Conservation (phyloP, 768 basidiomycete genomes). For the Calocera cornea region DNA sequence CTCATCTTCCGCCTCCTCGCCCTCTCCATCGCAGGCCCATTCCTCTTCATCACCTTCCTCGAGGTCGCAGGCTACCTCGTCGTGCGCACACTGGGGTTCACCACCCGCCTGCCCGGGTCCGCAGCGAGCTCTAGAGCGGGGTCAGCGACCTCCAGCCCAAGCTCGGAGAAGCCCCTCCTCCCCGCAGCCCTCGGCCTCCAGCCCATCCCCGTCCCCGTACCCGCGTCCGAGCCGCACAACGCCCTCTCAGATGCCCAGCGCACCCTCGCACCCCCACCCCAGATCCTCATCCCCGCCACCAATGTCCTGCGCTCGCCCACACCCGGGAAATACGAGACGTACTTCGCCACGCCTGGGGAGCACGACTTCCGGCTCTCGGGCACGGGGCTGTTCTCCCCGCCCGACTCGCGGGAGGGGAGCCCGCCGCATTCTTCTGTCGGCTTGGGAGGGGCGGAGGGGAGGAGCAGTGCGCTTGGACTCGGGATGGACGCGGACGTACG, state of each 20-base stretch:
- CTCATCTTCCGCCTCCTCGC: constrained; percentile 1
- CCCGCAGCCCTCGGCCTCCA: neutral
- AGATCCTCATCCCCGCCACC: neutral
- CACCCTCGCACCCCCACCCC: neutral
- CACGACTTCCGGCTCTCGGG: neutral
- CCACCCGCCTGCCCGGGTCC: neutral
- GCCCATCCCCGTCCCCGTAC: neutral
- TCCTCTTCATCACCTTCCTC: neutral
- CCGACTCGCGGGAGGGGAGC: neutral
- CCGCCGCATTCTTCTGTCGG: neutral
- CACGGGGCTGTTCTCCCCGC: neutral
- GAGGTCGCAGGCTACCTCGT: constrained; percentile 3
- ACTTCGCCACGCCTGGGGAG: neutral
- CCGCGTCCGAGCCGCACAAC: neutral
- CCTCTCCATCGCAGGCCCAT: neutral
- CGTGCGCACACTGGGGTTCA: constrained; percentile 3
- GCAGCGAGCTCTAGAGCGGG: neutral
- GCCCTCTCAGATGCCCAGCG: neutral
- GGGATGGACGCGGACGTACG: neutral
- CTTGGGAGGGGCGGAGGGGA: neutral
- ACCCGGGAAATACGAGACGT: neutral
- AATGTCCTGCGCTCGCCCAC: neutral
- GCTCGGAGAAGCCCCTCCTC: neutral
- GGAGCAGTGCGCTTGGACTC: neutral
- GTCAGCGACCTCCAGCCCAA: neutral